Base-by-base conservation (phyloP, 202 grass and related monocot species). In the Elaeis oleifera region DNA sequence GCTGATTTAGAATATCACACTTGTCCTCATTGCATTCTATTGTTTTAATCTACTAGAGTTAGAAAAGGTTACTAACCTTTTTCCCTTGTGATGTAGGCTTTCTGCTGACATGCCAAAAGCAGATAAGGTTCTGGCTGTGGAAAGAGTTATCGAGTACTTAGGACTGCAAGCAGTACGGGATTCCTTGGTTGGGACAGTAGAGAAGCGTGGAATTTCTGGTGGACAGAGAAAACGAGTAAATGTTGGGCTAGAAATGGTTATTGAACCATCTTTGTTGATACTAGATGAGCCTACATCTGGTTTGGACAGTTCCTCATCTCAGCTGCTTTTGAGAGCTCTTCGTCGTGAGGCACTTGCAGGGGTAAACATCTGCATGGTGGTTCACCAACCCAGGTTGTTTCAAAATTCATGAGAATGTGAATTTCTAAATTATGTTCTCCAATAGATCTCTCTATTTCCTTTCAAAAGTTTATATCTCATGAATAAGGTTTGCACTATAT, bases 181-280 rank as follows among this genome's bases (percentile, higher is more conserved):
- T 74, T 94, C 81, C 24, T 77, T 87, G 75, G 89, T 94, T 76
- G 89, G 89, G 24, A 94, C 89, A 26, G 84, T 94, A 58, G 89
- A 94, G 73, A 94, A 84, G 49, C 78, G 89, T 62, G 84, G 84
- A 53, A 81, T 94, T 76, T 94, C 89, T 31, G 89, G 89, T 49
- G 89, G 89, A 66, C 89, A 94, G 76, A 84, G 84, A 58, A 92
- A 88, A 60, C 80, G 89, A 19, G 84, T 94, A 50, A 94, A 94
- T 71, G 77, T 92, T 59, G 89, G 89, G 26, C 75, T 88, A 71
- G 89, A 94, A 79, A 82, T 94, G 89, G 89, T 88, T 48, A 94
- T 94, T 73, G 89, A 94, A 68, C 89, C 89, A 65, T 88, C 84
- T 75, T 74, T 88, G 68, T 79, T 94, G 76, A 88, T 94, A 76